Evolutionary conservation across 148 eudicot species (phyloP), one percentile per base, ranked within the genome.

Genomic region (Rhododendron griersonianum): DNA sequence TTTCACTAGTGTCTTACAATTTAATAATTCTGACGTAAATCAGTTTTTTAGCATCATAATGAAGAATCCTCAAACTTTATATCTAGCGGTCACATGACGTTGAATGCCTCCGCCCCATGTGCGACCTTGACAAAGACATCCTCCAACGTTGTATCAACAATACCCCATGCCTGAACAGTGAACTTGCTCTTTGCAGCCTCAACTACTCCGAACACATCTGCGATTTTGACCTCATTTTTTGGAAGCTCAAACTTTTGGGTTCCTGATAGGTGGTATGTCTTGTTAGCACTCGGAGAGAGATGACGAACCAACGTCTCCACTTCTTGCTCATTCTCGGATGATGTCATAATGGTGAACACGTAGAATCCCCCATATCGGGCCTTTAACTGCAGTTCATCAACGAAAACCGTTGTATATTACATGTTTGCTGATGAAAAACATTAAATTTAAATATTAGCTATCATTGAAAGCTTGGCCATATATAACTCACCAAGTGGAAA

Each of bases 121-220:
- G 98, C 94, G 80, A 95, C 98, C 89, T 92, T 95, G 83, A 95
- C 92, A 77, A 95, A 94, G 80, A 95, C 98, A 45, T 95, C 98
- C 85, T 95, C 98, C 48, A 95, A 87, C 5, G 97, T 94, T 35
- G 97, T 95, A 86, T 94, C 96, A 3, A 93, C 92, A 65, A 95
- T 65, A 69, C 98, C 98, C 98, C 98, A 95, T 14, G 97, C 96
- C 41, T 93, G 88, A 84, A 95, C 92, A 1, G 93, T 85, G 84
- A 95, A 93, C 83, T 87, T 88, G 67, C 87, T 88, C 89, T 94
- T 95, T 33, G 96, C 97, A 35, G 84, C 81, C 86, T 92, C 93
- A 11, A 95, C 95, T 10, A 93, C 94, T 71, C 91, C 81, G 25
- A 94, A 95, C 23, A 95, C 91, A 59, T 95, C 93, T 13, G 96